phyloP scores from a whole-genome alignment of 2,329 filamentous ascomycete species.

The Ascochyta fabae region DNA sequence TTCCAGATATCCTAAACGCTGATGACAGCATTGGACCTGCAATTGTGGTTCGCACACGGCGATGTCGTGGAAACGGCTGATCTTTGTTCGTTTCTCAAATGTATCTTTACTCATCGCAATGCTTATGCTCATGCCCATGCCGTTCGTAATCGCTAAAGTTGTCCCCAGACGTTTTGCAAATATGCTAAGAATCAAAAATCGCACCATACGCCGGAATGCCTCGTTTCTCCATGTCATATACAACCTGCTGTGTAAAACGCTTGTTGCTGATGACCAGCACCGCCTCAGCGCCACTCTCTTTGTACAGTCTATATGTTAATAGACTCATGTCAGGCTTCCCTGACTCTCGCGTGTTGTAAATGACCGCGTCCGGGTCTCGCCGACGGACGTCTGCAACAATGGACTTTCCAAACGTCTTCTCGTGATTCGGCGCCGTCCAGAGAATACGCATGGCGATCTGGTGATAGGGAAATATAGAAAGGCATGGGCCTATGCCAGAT shows the following conservation, averaged over 20 bases:
- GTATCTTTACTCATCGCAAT: background rate
- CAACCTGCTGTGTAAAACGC: constrained; percentile 71
- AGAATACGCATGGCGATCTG: constrained; percentile 66
- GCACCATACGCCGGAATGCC: constrained; percentile 75
- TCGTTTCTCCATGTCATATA: constrained; percentile 71
- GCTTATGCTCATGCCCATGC: background rate
- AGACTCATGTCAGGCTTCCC: constrained; percentile 70
- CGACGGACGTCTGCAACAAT: constrained; percentile 65
- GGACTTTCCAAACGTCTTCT: constrained; percentile 67
- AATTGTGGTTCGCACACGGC: too few relatives aligned
- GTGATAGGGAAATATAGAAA: constrained; percentile 59
- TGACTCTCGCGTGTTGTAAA: constrained; percentile 69
- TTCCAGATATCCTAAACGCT: too few relatives aligned
- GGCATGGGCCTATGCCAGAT: constrained; percentile 51
- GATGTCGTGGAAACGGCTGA: too few relatives aligned
- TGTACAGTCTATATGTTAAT: constrained; percentile 61
- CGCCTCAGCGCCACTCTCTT: constrained; percentile 65
- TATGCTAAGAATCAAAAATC: constrained; percentile 69
- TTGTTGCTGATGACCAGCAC: constrained; percentile 79
- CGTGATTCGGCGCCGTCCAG: constrained; percentile 72
- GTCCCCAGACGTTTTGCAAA: background rate
- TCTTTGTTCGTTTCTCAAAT: background rate
- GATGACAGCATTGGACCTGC: too few relatives aligned
- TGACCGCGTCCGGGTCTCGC: constrained; percentile 68
- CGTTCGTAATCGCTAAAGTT: background rate